Evolutionary conservation across 768 basidiomycete species (phyloP), one percentile per base, ranked within the genome.

Genomic region (Serendipita vermifera): DNA sequence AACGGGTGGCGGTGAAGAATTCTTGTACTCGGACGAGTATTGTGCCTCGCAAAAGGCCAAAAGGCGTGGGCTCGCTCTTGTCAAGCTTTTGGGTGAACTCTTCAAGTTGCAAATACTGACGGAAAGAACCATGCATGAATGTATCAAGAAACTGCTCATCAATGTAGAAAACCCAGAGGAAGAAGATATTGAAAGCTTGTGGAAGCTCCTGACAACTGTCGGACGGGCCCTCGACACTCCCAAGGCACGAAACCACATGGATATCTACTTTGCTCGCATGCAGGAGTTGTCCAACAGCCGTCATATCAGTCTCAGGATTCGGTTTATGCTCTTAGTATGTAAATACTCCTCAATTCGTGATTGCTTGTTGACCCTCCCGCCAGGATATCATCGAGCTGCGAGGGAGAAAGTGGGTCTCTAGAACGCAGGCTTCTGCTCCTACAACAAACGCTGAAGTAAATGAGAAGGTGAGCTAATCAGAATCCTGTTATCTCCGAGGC

Each of bases 61-160:
- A 74, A 87, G 93, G 59, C 87, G 89, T 60, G 93, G 94, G 68
- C 83, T 97, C 11, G 91, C 93, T 74, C 78, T 99, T 62, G 91
- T 97, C 73, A 89, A 87, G 70, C 93, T 99, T 73, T 96, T 98
- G 60, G 93, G 94, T 60, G 94, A 99, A 72, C 75, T 98, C 55
- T 99, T 91, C 83, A 97, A 97, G 73, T 75, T 99, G n/a, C 87
- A 89, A 71, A 96, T 97, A 91, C 75, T 98, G 55, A 92, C 91
- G 46, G 90, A 92, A 72, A 84, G 90, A 62, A 94, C 97, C 72
- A 99, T 98, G 88, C 87, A 92, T 74, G 87, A 91, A 70, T 99
- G 94, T 75, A 83, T 97, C 67, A 90, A 91, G 79, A 92, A 94
- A 72, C 78, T 97, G 11, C 75, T 98, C 11, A 80, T 83, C 55